These are phyloP conservation scores for Uncinocarpus reesii DNA, from an alignment of 2,329 filamentous ascomycete genomes.

Conservation along the genomic window DNA sequence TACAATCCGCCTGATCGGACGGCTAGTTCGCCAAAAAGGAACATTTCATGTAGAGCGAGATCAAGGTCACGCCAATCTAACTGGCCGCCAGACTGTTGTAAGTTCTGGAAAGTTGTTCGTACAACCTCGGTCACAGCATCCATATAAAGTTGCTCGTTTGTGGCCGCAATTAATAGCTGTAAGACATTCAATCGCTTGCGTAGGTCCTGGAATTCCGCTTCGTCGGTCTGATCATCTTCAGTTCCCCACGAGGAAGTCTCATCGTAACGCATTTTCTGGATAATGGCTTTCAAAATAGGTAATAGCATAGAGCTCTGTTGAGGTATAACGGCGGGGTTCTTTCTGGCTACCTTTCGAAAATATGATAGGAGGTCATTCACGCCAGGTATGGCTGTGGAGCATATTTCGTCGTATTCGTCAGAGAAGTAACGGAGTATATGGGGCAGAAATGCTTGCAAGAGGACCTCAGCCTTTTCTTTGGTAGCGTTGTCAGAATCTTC, in stretches of 20 bases:
- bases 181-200: conserved; percentile 80
- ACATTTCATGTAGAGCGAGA: conserved; percentile 89
- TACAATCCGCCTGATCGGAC: conserved; percentile 79
- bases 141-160: conserved; percentile 80
- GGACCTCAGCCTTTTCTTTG: conserved; percentile 64
- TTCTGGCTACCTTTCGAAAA: conserved; percentile 65
- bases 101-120: conserved; percentile 71
- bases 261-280: conserved; percentile 94
- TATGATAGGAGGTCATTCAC: conserved; percentile 87
- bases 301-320: conserved; percentile 74
- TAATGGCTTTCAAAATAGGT: conserved; percentile 81
- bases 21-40: conserved; percentile 87
- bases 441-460: conserved; percentile 74
- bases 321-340: conserved; percentile 52
- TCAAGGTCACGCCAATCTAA: conserved; percentile 95
- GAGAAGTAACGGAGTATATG: conserved; percentile 88
- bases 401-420: conserved; percentile 96
- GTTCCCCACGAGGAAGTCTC: conserved; percentile 89
- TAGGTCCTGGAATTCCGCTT: conserved; percentile 93
- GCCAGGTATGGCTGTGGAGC: conserved; percentile 86
- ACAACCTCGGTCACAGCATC: conserved; percentile 80
- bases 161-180: conserved; percentile 82
- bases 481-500: conserved; percentile 50
- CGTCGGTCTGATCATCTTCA: conserved; percentile 88
- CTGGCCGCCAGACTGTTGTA: conserved; percentile 60